These are phyloP conservation scores for Picochlorum sp. DNA, from an alignment of 139 green algal genomes.

Conservation along the genomic window DNA sequence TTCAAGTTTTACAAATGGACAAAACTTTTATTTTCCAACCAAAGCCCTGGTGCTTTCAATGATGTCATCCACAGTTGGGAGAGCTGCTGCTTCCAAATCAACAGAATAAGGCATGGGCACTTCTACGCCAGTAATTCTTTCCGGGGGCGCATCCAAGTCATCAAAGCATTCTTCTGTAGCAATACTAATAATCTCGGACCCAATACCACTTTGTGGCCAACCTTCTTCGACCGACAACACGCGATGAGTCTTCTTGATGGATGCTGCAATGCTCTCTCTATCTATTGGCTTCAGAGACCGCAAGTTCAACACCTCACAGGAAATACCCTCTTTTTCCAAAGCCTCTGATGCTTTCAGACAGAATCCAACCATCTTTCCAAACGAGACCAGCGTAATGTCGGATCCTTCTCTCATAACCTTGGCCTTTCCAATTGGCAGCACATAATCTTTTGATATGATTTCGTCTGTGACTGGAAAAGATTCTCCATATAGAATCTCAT, in stretches of 20 bases:
- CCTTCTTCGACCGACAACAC: slow-evolving; percentile 93
- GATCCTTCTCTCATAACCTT: slow-evolving; percentile 80
- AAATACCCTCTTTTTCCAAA: slow-evolving; percentile 83
- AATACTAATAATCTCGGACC: slow-evolving; percentile 65
- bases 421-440: slow-evolving; percentile 93
- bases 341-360: slow-evolving; percentile 80
- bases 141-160: slow-evolving; percentile 89
- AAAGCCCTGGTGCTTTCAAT: slow-evolving; percentile 50
- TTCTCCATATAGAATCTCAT: slow-evolving; percentile 94
- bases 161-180: slow-evolving; percentile 93
- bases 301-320: slow-evolving; percentile 89
- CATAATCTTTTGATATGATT: slow-evolving; percentile 87
- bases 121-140: slow-evolving; percentile 79
- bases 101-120: slow-evolving; percentile 95
- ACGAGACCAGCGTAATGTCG: slow-evolving; percentile 86
- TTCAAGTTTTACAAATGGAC: neutral
- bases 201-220: slow-evolving; percentile 90
- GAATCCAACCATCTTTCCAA: slow-evolving; percentile 91
- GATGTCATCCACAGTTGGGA: slow-evolving; percentile 79
- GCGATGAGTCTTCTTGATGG: slow-evolving; percentile 82
- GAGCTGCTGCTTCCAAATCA: slow-evolving; percentile 76
- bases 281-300: slow-evolving; percentile 91
- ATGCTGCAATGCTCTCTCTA: slow-evolving; percentile 69
- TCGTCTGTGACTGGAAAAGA: slow-evolving; percentile 63
- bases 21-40: slow-evolving; percentile 18